These are phyloP conservation scores for Achaetomiella virescens DNA, from an alignment of 495 filamentous ascomycete genomes.

Conservation along the genomic window DNA sequence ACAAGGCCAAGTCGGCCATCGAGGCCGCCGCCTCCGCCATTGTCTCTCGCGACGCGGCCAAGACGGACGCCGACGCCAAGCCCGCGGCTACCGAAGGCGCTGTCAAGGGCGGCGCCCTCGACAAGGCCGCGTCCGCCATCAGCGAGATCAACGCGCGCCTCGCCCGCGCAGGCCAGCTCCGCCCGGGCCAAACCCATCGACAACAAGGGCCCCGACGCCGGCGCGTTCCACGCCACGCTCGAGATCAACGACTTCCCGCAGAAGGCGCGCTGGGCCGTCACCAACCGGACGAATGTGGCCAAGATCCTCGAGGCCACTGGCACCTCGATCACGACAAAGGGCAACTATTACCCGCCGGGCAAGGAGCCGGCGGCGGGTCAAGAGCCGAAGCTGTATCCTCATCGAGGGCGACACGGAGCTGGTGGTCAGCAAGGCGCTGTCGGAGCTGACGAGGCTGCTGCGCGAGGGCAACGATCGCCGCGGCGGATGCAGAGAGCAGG, in stretches of 20 bases:
- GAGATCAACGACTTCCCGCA: conserved; percentile 99
- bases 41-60: conserved; percentile 38
- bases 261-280: conserved; percentile 98
- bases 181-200: conserved; percentile 92
- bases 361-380: conserved; percentile 69
- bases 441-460: conserved; percentile 78
- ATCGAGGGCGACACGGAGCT: conserved; percentile 96
- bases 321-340: conserved; percentile 96
- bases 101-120: conserved; percentile 67
- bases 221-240: conserved; percentile 92
- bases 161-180: conserved; percentile 76
- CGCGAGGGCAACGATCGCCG: conserved; percentile 90
- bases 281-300: conserved; percentile 96
- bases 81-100: conserved; percentile 50
- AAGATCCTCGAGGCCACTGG: conserved; percentile 95
- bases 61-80: conserved; percentile 38
- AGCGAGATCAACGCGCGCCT: conserved; percentile 81
- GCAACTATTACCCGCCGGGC: conserved; percentile 76
- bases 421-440: conserved; percentile 85
- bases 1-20: conserved; percentile 58
- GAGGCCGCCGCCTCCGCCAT: conserved; percentile 55
- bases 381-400: conserved; percentile 88
- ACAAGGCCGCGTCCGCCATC: conserved; percentile 78
- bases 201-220: conserved; percentile 96
- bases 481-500: conserved; percentile 74